phyloP scores from a whole-genome alignment of 257 asterid genomes.

The Thymus mandschuricus region DNA sequence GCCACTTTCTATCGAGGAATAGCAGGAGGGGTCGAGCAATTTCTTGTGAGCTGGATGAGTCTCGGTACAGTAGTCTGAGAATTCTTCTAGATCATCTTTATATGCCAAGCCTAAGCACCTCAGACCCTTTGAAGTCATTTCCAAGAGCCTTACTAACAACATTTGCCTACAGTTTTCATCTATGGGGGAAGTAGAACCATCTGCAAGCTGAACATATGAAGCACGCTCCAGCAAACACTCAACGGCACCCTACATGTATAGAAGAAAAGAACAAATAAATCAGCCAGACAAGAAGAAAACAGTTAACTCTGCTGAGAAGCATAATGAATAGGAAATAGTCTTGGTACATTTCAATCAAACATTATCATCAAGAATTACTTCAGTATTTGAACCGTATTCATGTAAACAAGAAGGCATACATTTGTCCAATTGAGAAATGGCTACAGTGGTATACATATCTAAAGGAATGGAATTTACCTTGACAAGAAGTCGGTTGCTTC shows the following conservation, averaged over 20 bases:
- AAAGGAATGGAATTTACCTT: conserved; percentile 52
- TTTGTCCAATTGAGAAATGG: not conserved
- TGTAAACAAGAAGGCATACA: not conserved
- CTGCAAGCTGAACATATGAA: conserved; percentile 66
- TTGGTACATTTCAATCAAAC: conserved; percentile 12
- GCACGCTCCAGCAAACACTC: conserved; percentile 86
- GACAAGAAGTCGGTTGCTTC: conserved; percentile 80
- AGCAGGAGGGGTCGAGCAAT: conserved; percentile 74
- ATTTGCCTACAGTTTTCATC: conserved; percentile 64
- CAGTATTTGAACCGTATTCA: conserved; percentile 7
- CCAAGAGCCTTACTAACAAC: conserved; percentile 56
- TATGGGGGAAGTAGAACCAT: conserved; percentile 63
- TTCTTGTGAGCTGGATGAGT: conserved; percentile 71
- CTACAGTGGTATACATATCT: not conserved
- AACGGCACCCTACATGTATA: conserved; percentile 77
- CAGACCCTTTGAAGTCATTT: conserved; percentile 83
- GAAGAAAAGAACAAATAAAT: conserved; percentile 14
- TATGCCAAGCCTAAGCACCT: conserved; percentile 87
- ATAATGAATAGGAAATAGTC: conserved; percentile 3
- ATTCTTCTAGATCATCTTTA: conserved; percentile 76
- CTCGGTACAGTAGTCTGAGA: conserved; percentile 62
- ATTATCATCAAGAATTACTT: not conserved
- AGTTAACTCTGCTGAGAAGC: not conserved
- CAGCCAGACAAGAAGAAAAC: conserved; percentile 15
- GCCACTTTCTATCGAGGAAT: conserved; percentile 70